phyloP scores from a whole-genome alignment of 1,284 basidiomycete species.

The Cerrena zonata region DNA sequence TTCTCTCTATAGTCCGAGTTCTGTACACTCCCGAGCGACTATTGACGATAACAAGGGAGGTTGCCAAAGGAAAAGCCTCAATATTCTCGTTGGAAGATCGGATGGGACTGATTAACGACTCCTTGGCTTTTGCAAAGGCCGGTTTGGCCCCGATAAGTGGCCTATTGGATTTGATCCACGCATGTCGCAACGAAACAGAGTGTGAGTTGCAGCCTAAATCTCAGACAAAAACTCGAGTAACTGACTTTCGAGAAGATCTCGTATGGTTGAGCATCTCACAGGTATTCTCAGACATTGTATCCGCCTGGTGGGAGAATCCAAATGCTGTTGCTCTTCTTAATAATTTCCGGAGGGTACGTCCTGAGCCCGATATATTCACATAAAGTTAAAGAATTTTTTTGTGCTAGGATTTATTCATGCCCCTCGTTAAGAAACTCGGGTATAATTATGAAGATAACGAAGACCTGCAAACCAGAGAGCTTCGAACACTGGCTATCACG shows the following conservation, averaged over 20 bases:
- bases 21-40: conserved; percentile 82
- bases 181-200: conserved; percentile 69
- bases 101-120: conserved; percentile 80
- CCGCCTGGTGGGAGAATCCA: conserved; percentile 83
- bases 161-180: conserved; percentile 67
- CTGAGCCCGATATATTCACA: conserved; percentile 3
- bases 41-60: conserved; percentile 73
- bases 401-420: conserved; percentile 71
- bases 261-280: conserved; percentile 67
- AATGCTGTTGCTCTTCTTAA: conserved; percentile 57
- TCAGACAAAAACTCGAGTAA: background rate
- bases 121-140: conserved; percentile 75
- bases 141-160: conserved; percentile 75
- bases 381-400: background rate
- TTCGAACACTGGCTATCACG: conserved; percentile 74
- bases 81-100: conserved; percentile 80
- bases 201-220: conserved; percentile 35
- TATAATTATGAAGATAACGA: conserved; percentile 74
- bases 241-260: conserved; percentile 41
- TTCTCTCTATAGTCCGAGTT: conserved; percentile 63
- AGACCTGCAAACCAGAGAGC: conserved; percentile 63
- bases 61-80: conserved; percentile 52
- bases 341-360: conserved; percentile 55
- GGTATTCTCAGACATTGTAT: conserved; percentile 52
- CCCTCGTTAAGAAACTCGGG: conserved; percentile 75